These are phyloP conservation scores for Acorus gramineus DNA, from an alignment of 106 monocot genomes.

Conservation along the genomic window DNA sequence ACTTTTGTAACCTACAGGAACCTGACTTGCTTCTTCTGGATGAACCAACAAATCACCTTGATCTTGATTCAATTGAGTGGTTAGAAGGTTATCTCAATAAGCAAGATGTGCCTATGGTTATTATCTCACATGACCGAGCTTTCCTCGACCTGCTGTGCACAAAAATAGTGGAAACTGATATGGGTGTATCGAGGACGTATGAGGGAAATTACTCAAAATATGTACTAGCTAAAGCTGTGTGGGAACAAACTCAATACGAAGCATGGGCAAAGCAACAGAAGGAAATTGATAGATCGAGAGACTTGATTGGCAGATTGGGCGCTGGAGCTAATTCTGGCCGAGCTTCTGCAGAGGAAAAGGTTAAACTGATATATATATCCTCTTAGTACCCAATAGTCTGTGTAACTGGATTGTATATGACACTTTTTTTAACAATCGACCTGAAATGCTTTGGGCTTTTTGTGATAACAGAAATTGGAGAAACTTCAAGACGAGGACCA, in stretches of 20 bases:
- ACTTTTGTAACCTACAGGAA: constrained; percentile 37
- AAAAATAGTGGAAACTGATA: constrained; percentile 94
- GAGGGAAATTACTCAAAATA: constrained; percentile 89
- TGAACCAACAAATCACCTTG: constrained; percentile 97
- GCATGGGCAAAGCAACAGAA: constrained; percentile 99
- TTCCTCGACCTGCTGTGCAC: constrained; percentile 91
- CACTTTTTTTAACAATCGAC: too few relatives aligned
- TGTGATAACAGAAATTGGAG: constrained; percentile 68
- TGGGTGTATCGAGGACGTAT: constrained; percentile 91
- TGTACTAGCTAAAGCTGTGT: constrained; percentile 61
- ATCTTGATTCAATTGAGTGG: constrained; percentile 99
- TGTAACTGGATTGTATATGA: too few relatives aligned
- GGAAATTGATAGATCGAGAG: constrained; percentile 88
- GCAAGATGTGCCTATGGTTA: constrained; percentile 94
- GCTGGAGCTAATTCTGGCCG: constrained; percentile 93
- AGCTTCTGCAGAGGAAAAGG: constrained; percentile 98
- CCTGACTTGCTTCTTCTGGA: constrained; percentile 97
- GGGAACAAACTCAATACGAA: constrained; percentile 72
- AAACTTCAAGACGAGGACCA: constrained; percentile 78
- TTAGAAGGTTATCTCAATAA: constrained; percentile 77
- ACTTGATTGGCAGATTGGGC: constrained; percentile 82
- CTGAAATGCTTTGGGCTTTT: neutral
- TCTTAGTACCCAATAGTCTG: neutral
- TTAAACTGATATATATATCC: constrained; percentile 5
- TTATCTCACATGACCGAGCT: constrained; percentile 96